Evolutionary conservation across 202 grass and related monocot species (phyloP).

Genomic region (Dendrocalamus latiflorus): DNA sequence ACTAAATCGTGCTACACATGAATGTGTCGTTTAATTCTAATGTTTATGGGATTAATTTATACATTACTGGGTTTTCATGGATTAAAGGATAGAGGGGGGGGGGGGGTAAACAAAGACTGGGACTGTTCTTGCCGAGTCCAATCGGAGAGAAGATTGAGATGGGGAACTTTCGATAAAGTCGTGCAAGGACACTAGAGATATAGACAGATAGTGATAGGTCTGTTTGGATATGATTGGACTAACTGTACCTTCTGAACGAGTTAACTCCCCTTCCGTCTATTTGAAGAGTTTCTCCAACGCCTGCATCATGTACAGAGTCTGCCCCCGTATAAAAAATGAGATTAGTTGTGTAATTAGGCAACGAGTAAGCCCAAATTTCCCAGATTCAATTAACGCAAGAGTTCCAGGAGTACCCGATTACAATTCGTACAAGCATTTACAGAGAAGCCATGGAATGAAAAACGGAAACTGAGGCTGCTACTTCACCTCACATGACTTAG

Average conservation of each 20-base stretch:
- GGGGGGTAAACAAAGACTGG: not conserved
- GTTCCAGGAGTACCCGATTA: too few relatives aligned
- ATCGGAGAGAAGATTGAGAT: constrained; percentile 10
- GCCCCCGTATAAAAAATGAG: not conserved
- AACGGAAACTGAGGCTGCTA: not conserved
- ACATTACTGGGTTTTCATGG: not conserved
- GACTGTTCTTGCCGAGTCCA: not conserved
- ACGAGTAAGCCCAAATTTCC: not conserved
- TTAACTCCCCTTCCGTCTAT: not conserved
- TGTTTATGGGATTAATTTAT: not conserved
- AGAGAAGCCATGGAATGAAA: not conserved
- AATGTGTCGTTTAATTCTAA: not conserved
- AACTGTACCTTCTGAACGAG: not conserved
- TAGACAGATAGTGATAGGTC: not conserved
- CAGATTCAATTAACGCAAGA: not conserved
- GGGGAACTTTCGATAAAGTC: constrained; percentile 20
- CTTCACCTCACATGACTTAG: not conserved
- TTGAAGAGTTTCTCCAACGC: not conserved
- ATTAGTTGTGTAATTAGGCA: not conserved
- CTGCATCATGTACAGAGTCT: not conserved
- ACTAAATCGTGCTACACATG: not conserved
- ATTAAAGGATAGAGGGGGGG: not conserved
- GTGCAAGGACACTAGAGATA: not conserved
- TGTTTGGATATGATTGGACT: constrained; percentile 12
- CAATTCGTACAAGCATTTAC: not conserved